Conservation (phyloP, 2,329 filamentous ascomycete species). For the Setomelanomma holmii region DNA sequence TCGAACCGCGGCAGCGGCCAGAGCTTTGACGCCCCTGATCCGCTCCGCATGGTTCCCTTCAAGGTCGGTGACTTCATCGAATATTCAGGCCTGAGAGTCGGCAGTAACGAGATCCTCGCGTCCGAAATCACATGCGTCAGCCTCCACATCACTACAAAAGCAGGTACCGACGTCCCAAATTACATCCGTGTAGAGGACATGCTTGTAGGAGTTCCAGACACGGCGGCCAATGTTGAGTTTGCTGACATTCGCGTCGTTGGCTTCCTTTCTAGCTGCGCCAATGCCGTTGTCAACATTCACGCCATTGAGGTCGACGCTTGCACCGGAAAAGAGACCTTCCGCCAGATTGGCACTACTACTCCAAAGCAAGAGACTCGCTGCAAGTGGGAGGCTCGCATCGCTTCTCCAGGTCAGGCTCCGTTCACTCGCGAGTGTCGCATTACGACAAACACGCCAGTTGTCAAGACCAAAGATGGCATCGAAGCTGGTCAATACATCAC, state of each 20-base stretch:
- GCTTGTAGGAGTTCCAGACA: slow-evolving; percentile 50
- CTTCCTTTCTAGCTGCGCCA: slow-evolving; percentile 47
- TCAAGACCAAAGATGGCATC: slow-evolving; percentile 49
- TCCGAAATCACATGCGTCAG: slow-evolving; percentile 49
- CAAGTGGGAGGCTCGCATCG: slow-evolving; percentile 50
- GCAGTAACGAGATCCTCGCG: slow-evolving; percentile 41
- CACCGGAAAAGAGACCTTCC: slow-evolving; percentile 49
- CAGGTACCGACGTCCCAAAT: slow-evolving; percentile 42
- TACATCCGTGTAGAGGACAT: slow-evolving; percentile 55
- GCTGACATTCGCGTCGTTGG: slow-evolving; percentile 47
- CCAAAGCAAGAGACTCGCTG: slow-evolving; percentile 45
- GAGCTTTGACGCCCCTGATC: slow-evolving; percentile 43
- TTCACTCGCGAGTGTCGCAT: slow-evolving; percentile 54
- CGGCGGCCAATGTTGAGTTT: slow-evolving; percentile 43
- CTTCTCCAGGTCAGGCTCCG: slow-evolving; percentile 30
- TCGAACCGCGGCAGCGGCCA: slow-evolving; percentile 46
- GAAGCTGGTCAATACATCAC: slow-evolving; percentile 52
- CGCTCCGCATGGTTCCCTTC: slow-evolving; percentile 52
- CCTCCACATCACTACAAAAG: slow-evolving; percentile 49
- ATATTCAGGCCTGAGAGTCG: slow-evolving; percentile 46
- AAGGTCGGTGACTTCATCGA: slow-evolving; percentile 52
- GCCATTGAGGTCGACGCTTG: slow-evolving; percentile 55
- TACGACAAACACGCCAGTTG: slow-evolving; percentile 41
- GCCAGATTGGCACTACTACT: slow-evolving; percentile 43
- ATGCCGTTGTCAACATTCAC: slow-evolving; percentile 43